Base-by-base conservation (phyloP, 2,329 filamentous ascomycete species). In the Cadophora malorum region DNA sequence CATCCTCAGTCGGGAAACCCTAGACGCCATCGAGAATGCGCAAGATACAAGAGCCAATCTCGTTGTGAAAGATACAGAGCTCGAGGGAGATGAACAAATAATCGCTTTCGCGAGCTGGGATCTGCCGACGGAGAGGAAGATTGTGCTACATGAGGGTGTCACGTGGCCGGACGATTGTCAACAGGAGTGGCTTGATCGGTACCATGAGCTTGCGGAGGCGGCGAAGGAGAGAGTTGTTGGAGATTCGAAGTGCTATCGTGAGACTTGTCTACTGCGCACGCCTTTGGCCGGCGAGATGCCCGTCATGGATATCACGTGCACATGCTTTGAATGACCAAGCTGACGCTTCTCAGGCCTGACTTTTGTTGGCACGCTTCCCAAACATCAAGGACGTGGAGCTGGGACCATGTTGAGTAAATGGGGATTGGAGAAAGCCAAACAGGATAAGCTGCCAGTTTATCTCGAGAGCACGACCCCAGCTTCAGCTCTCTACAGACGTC, bases 91-190 rank as follows among this genome's bases (percentile, higher is more conserved):
- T 12, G 55, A 68, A 6, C 61, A 69, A 56, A 70, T 76, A 33
- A 70, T 76, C 23, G 69, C 70, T 25, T 76, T 77, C 64, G 74
- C 74, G 25, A 76, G 75, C 65, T 77, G 74, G 74, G 71, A 75
- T 67, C 67, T 75, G 31, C 74, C 74, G 52, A 45, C 16, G 3
- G 65, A 58, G 41, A 7, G 6, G 12, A 56, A 60, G 55, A 7
- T 35, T 4, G 35, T 23, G 12, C 10, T 67, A 35, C 56, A 50
- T 65, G 35, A 35, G 19, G 35, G 66, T 9, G 60, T 70, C 55
- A 60, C 55, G 28, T 74, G 73, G 71, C 72, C 72, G 2, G 65
- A 73, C 16, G 71, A 68, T 53, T 69, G 70, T 35, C 50, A 64
- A 12, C 21, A 59, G 55, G 64, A 73, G 7, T 72, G 70, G 49